phyloP scores from a whole-genome alignment of 495 filamentous ascomycete genomes.

The Xylaria bambusicola region DNA sequence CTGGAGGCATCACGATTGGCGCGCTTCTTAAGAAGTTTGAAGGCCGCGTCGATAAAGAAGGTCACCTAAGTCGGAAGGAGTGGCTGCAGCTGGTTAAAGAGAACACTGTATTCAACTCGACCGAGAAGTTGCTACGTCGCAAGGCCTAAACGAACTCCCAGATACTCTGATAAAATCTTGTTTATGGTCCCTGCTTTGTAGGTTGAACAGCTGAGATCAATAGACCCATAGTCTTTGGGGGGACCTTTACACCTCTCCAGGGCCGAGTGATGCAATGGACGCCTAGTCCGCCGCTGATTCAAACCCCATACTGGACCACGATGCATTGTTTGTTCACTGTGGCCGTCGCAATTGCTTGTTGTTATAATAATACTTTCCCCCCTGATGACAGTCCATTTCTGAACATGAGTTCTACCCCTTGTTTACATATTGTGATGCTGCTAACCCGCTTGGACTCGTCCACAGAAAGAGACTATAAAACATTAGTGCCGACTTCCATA shows the following conservation, averaged over 20 bases:
- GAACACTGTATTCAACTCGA: conserved; percentile 39
- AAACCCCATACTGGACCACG: too few species aligned
- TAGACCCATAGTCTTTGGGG: too few species aligned
- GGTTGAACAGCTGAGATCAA: background rate
- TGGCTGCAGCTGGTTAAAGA: conserved; percentile 60
- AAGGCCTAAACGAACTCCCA: conserved; percentile 27
- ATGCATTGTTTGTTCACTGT: too few species aligned
- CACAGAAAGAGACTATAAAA: background rate
- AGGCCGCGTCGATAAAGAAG: conserved; percentile 53
- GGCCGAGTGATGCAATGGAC: too few species aligned
- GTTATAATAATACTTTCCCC: too few species aligned
- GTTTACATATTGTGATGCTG: background rate
- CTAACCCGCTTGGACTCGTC: background rate
- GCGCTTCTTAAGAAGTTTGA: conserved; percentile 65
- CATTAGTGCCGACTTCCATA: background rate
- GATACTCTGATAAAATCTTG: background rate
- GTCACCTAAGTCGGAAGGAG: conserved; percentile 41
- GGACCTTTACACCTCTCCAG: too few species aligned
- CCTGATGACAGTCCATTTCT: too few species aligned
- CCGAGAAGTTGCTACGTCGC: conserved; percentile 49
- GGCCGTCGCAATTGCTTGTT: too few species aligned
- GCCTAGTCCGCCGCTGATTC: too few species aligned
- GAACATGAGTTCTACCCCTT: too few species aligned
- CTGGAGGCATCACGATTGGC: conserved; percentile 62
- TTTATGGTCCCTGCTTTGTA: background rate